Base-by-base conservation (phyloP, 108 stramenopile species). In the Cyclostephanos tholiformis region DNA sequence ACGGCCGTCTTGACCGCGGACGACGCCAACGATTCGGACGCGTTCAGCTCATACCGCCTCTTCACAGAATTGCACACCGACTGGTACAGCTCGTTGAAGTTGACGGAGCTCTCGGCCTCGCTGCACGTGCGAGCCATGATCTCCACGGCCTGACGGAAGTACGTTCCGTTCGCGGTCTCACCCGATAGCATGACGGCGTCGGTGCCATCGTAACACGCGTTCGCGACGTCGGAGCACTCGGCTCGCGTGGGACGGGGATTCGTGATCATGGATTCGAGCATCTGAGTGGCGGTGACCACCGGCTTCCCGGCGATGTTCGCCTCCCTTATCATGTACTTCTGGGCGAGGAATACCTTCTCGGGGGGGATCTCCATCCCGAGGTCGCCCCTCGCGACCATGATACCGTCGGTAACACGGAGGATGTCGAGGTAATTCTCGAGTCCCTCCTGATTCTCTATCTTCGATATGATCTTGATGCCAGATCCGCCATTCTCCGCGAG, bases 201-300 rank as follows among this genome's bases (percentile, higher is more conserved):
- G 19, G 95, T 88, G 43, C 96, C 97, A 74, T 96, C 94, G 23
- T 93, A 87, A 26, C 97, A 95, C 25, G 99, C 98, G 76, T 99
- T 99, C 65, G 99, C 99, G 38, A 99, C 98, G 78, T 99, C 99
- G 35, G 96, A 90, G 85, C 97, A 97, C 78, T 99, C 99, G 6
- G 99, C 99, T 72, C 99, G 97, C 25, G 99, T 99, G 16, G 99
- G 99, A 62, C 99, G 94, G 52, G 99, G 99, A 76, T 98, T 98
- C 63, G 38, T 86, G 74, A 98, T 96, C 99, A 99, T 99, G 46
- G 86, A 85, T 68, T 98, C 97, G 17, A 98, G 82, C 97, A 98
- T 98, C 77, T 98, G 97, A 10, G 97, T 97, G n/a, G 97, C 97
- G 17, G 95, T 97, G 35, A 98, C 82, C 46, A 91, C 95, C n/a